Conservation (phyloP, 768 basidiomycete genomes). For the Mycena belliarum region DNA sequence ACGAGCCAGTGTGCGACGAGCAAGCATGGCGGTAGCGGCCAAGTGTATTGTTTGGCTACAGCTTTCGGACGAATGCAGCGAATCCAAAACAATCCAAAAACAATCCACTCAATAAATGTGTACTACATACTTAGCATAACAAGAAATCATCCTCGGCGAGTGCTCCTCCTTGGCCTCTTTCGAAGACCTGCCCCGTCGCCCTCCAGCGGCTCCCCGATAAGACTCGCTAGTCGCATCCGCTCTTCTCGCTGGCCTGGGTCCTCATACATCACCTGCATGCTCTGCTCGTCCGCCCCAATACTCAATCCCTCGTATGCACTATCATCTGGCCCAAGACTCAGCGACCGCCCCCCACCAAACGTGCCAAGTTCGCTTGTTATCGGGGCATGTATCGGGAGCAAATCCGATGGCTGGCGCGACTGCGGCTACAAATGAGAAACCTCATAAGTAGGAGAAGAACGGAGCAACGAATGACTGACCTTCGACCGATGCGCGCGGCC, state of each 20-base stretch:
- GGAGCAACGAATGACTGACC: background rate
- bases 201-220: slow-evolving; percentile 15
- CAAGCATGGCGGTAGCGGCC: too few relatives aligned
- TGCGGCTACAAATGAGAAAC: slow-evolving; percentile 1
- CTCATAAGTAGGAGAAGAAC: background rate
- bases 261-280: slow-evolving; percentile 19
- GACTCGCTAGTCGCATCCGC: slow-evolving; percentile 7
- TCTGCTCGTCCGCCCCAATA: slow-evolving; percentile 15
- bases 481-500: slow-evolving; percentile 6
- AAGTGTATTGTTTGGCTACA: too few relatives aligned
- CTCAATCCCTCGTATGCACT: slow-evolving; percentile 8
- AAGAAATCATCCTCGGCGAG: background rate
- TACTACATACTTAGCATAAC: too few relatives aligned
- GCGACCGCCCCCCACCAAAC: slow-evolving; percentile 10
- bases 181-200: background rate
- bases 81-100: too few relatives aligned
- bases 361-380: background rate
- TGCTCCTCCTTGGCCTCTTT: slow-evolving; percentile 3
- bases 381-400: background rate
- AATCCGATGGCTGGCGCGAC: slow-evolving; percentile 16
- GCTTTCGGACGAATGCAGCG: too few relatives aligned
- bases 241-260: slow-evolving; percentile 18
- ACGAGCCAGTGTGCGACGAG: too few relatives aligned
- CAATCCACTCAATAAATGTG: too few relatives aligned
- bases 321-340: slow-evolving; percentile 10